phyloP scores from a whole-genome alignment of 768 basidiomycete species.

The Polyporus arcularius region DNA sequence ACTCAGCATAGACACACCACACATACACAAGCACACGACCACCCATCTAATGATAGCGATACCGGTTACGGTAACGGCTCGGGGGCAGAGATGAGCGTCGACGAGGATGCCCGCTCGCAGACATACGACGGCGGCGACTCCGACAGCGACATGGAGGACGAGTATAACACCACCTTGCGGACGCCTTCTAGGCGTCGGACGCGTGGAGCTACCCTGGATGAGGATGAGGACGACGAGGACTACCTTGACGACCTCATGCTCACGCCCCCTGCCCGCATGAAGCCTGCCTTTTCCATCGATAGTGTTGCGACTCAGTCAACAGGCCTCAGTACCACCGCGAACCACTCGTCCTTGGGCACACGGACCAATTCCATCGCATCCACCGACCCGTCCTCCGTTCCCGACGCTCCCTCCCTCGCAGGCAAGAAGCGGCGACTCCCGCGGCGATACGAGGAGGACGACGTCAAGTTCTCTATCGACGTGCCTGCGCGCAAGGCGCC shows the following conservation, averaged over 20 bases:
- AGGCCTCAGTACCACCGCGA: slow-evolving; percentile 32
- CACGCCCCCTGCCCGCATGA: slow-evolving; percentile 8
- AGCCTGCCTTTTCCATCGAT: slow-evolving; percentile 30
- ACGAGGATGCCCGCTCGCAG: slow-evolving; percentile 16
- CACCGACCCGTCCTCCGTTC: slow-evolving; percentile 13
- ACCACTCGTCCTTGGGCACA: slow-evolving; percentile 32
- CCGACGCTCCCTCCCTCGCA: slow-evolving; percentile 23
- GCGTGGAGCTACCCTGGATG: not conserved
- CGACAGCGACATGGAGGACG: slow-evolving; percentile 42
- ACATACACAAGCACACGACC: slow-evolving; percentile 33
- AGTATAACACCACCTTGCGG: slow-evolving; percentile 65
- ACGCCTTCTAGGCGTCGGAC: slow-evolving; percentile 45
- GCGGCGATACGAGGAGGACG: slow-evolving; percentile 18
- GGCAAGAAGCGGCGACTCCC: slow-evolving; percentile 29
- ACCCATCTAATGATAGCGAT: too few species aligned
- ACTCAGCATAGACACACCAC: slow-evolving; percentile 21
- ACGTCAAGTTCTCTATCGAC: slow-evolving; percentile 9
- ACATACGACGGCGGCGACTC: too few species aligned
- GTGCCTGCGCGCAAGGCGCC: slow-evolving; percentile 10
- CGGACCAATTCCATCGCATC: slow-evolving; percentile 28
- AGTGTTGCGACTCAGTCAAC: slow-evolving; percentile 26
- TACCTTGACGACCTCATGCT: slow-evolving; percentile 16
- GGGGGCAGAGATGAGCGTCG: slow-evolving; percentile 12
- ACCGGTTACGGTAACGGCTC: not conserved
- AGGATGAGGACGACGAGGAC: not conserved